A percentile compares a stretch with the other conserved stretches of the same genome.
phyloP scores from a whole-genome alignment of 805 yeast species.

The Yamadazyma akitaensis region DNA sequence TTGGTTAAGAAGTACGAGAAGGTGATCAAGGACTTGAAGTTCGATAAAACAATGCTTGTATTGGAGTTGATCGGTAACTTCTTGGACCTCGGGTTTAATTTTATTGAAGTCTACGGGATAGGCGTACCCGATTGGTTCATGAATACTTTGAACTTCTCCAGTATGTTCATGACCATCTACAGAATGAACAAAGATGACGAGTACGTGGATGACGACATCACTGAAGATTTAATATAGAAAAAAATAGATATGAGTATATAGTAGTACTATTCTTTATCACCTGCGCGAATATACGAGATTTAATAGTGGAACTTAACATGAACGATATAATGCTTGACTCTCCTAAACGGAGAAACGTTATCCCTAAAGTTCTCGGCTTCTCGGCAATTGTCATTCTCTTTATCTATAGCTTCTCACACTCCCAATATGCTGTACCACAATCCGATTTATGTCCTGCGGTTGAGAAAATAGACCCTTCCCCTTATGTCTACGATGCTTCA shows the following conservation, averaged over 20 bases:
- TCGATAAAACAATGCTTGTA: conserved; percentile 40
- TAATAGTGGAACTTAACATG: background rate
- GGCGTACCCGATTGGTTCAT: conserved; percentile 42
- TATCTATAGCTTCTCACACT: background rate
- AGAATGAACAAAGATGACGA: conserved; percentile 49
- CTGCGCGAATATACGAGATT: too few species aligned
- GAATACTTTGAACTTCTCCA: conserved; percentile 37
- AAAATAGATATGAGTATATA: background rate
- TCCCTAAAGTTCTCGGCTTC: conserved; percentile 2
- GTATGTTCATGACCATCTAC: conserved; percentile 46
- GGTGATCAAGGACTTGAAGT: conserved; percentile 38
- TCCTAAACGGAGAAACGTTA: background rate
- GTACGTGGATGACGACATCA: conserved; percentile 41
- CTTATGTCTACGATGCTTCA: conserved; percentile 19
- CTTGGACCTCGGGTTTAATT: conserved; percentile 37
- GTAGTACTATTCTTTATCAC: too few species aligned
- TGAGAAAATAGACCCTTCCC: conserved; percentile 26
- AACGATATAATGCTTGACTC: background rate
- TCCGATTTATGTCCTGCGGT: conserved; percentile 36
- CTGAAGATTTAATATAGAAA: conserved; percentile 36
- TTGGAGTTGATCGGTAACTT: conserved; percentile 42
- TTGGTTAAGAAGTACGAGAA: conserved; percentile 36
- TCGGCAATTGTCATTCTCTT: background rate
- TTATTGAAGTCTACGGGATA: conserved; percentile 35
- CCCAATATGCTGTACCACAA: background rate